Base-by-base conservation (phyloP, 768 basidiomycete genomes). In the Boletus rex-veris region DNA sequence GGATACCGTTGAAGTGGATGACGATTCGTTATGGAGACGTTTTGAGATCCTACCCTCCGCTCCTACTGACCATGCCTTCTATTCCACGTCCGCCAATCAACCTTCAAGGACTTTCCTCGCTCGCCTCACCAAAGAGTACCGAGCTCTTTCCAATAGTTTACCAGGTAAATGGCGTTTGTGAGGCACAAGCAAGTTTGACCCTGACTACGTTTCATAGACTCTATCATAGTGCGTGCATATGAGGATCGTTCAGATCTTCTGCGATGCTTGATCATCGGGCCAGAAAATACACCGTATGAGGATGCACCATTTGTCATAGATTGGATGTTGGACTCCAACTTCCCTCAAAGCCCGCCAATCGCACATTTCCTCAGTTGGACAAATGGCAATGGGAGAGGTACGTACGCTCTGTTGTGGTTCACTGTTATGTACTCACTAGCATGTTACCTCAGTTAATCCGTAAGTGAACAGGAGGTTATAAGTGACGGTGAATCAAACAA, bases 271-370 rank as follows among this genome's bases (percentile, higher is more conserved):
- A 98, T 98, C 55, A 85, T 98, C 58, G 94, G 94, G 4, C 92
- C 93, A 53, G 84, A 88, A 62, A 94, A 93, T 58, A 97, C 95
- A 9, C 94, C 94, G n/a, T 97, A 96, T 60, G 83, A 91, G 68
- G 88, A 95, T 68, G 91, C 92, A 18, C 95, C 94, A 0, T 95
- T 96, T 71, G 86, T 97, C 24, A 96, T 97, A 52, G 94, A 98
- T 71, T 92, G 90, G 90, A 83, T 85, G 79, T 75, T 92, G 11
- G 90, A 90, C 63, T 90, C 83, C 50, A 85, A 87, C 68, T 97
- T 88, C 67, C 92, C 86, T 42, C 83, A 84, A 58, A 82, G 76
- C 55, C 92, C 94, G 12, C 94, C 94, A 0, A 75, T 83, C 51
- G 95, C 94, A 10, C 88, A 91, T 72, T 98, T 98, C 70, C 78